Evolutionary conservation across 768 basidiomycete species (phyloP).

Genomic region (Boletus edulis): DNA sequence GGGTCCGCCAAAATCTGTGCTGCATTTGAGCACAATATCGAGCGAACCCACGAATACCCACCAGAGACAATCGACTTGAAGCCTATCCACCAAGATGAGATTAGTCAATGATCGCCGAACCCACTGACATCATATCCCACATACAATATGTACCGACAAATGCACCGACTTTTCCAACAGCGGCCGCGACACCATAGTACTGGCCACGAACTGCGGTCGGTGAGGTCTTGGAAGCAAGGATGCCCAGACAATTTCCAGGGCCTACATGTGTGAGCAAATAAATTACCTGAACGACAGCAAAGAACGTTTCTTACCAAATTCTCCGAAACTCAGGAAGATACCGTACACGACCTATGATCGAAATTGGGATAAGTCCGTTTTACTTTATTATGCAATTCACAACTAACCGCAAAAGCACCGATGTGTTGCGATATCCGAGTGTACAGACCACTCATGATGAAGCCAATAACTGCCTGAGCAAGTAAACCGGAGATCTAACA

Average conservation of each 20-base stretch:
- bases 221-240: slow-evolving; percentile 81
- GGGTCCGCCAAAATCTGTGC: slow-evolving; percentile 58
- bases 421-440: slow-evolving; percentile 55
- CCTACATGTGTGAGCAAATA: slow-evolving; percentile 38
- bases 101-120: slow-evolving; percentile 2
- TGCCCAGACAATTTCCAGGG: slow-evolving; percentile 83
- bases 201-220: slow-evolving; percentile 87
- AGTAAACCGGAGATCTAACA: slow-evolving; percentile 64
- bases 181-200: slow-evolving; percentile 84
- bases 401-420: slow-evolving; percentile 69
- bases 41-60: slow-evolving; percentile 21
- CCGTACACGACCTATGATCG: slow-evolving; percentile 72
- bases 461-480: slow-evolving; percentile 71
- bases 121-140: slow-evolving; percentile 21
- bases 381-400: not conserved
- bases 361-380: not conserved
- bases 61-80: slow-evolving; percentile 68
- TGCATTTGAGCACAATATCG: not conserved
- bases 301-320: slow-evolving; percentile 52
- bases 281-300: not conserved
- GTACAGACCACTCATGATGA: slow-evolving; percentile 89
- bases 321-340: slow-evolving; percentile 87
- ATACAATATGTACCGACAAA: slow-evolving; percentile 80
- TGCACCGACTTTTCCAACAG: slow-evolving; percentile 81
- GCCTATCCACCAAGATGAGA: slow-evolving; percentile 33